A percentile compares a stretch with the other conserved stretches of the same genome.
phyloP scores from a whole-genome alignment of 73 alveolate species.

The Halteria grandinella region DNA sequence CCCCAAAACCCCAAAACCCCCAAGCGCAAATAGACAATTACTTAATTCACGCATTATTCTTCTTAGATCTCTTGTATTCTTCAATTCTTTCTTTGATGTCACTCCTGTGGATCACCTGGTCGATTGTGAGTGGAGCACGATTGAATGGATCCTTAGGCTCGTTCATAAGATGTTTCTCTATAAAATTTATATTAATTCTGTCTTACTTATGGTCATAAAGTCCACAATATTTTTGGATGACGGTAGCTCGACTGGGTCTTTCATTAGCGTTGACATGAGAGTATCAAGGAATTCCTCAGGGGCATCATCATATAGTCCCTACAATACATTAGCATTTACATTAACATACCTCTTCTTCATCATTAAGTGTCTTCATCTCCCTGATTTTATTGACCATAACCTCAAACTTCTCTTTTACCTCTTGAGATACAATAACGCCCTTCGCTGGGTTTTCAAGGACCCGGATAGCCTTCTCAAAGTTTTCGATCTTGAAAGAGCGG shows the following conservation, averaged over 20 bases:
- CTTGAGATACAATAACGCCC: slow-evolving; percentile 69
- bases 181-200: not conserved
- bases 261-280: slow-evolving; percentile 73
- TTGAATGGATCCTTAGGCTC: slow-evolving; percentile 90
- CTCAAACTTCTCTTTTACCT: slow-evolving; percentile 61
- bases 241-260: slow-evolving; percentile 90
- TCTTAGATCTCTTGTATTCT: slow-evolving; percentile 18
- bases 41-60: too few relatives aligned
- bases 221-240: slow-evolving; percentile 77
- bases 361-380: slow-evolving; percentile 53
- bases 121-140: slow-evolving; percentile 80
- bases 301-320: slow-evolving; percentile 77
- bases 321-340: not conserved
- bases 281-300: slow-evolving; percentile 90
- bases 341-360: slow-evolving; percentile 58
- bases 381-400: slow-evolving; percentile 63
- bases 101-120: slow-evolving; percentile 73
- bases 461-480: slow-evolving; percentile 72
- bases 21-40: too few relatives aligned
- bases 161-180: slow-evolving; percentile 77
- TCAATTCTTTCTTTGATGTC: slow-evolving; percentile 81
- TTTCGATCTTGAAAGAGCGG: slow-evolving; percentile 73
- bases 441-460: slow-evolving; percentile 60
- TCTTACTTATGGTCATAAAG: slow-evolving; percentile 62
- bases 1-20: too few relatives aligned